Evolutionary conservation across 139 green algal species (phyloP).

Genomic region (Chlamydomonas sphaeroides): DNA sequence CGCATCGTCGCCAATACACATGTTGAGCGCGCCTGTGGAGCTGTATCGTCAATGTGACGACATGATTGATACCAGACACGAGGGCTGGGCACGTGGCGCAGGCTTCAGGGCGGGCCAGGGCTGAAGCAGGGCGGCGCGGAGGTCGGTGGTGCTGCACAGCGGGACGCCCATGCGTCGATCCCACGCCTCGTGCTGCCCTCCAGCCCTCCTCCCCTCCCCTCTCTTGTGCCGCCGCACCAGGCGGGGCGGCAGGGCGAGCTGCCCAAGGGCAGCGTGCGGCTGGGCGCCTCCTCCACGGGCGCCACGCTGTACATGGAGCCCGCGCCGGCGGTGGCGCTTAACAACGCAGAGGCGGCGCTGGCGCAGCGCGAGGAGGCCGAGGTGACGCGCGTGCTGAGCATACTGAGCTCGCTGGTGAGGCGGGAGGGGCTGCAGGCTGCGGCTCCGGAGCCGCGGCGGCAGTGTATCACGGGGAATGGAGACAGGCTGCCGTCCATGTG

Average conservation of each 20-base stretch:
- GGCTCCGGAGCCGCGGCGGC: too few relatives aligned
- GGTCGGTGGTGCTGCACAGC: too few relatives aligned
- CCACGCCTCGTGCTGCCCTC: neutral
- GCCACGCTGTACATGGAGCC: constrained; percentile 92
- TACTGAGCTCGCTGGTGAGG: constrained; percentile 57
- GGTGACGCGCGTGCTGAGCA: constrained; percentile 65
- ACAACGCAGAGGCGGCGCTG: constrained; percentile 81
- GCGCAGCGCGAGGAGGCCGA: constrained; percentile 68
- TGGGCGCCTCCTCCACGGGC: constrained; percentile 58
- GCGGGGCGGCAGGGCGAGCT: constrained; percentile 73
- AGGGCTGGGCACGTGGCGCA: too few relatives aligned
- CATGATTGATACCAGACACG: too few relatives aligned
- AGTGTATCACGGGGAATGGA: too few relatives aligned
- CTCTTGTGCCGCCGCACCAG: constrained; percentile 12
- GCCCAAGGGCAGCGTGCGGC: constrained; percentile 61
- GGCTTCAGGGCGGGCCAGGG: too few relatives aligned
- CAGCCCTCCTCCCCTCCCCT: neutral
- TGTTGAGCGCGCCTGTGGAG: too few relatives aligned
- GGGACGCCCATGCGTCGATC: neutral
- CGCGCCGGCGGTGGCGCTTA: constrained; percentile 72
- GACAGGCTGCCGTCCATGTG: too few relatives aligned
- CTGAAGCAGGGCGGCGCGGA: too few relatives aligned
- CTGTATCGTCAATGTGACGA: too few relatives aligned
- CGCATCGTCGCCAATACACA: too few relatives aligned
- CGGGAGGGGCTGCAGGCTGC: neutral